These are phyloP conservation scores for Penicillium coffeae DNA, from an alignment of 495 filamentous ascomycete genomes.

Conservation along the genomic window DNA sequence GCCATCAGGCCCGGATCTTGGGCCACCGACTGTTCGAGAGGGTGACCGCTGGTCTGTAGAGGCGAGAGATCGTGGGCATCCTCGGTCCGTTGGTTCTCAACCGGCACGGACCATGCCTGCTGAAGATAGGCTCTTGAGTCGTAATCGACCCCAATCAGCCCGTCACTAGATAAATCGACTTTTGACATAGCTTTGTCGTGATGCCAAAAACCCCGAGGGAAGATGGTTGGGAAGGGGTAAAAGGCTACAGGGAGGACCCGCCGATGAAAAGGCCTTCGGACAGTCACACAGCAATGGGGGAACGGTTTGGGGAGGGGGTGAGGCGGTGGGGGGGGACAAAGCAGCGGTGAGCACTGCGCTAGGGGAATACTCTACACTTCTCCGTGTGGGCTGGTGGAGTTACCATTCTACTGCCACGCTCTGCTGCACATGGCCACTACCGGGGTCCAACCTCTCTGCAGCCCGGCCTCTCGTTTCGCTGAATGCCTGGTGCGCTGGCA, in stretches of 20 bases:
- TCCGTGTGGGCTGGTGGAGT: slow-evolving; percentile 2
- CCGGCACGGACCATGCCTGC: slow-evolving; percentile 41
- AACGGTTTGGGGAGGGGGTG: slow-evolving; percentile 22
- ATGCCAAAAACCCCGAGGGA: slow-evolving; percentile 12
- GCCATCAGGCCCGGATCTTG: slow-evolving; percentile 44
- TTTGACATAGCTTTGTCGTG: slow-evolving; percentile 34
- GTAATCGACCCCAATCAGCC: slow-evolving; percentile 47
- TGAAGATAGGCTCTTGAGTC: slow-evolving; percentile 47
- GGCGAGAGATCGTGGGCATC: slow-evolving; percentile 39
- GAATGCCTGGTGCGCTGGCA: too few relatives aligned
- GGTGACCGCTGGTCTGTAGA: slow-evolving; percentile 47
- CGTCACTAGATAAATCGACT: slow-evolving; percentile 41
- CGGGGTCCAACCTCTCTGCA: too few relatives aligned
- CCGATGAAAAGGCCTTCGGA: slow-evolving; percentile 28
- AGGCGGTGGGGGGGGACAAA: slow-evolving; percentile 44
- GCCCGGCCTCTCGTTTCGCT: too few relatives aligned
- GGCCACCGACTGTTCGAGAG: slow-evolving; percentile 43
- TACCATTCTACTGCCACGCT: slow-evolving; percentile 13
- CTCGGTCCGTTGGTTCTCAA: slow-evolving; percentile 40
- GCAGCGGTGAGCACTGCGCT: slow-evolving; percentile 48
- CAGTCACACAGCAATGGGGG: slow-evolving; percentile 23
- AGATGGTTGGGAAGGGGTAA: background rate
- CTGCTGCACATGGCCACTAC: slow-evolving; percentile 1
- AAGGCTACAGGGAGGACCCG: slow-evolving; percentile 19
- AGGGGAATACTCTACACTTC: slow-evolving; percentile 27